A percentile compares a stretch with the other conserved stretches of the same genome.
phyloP scores from a whole-genome alignment of 2,329 filamentous ascomycete species.

The Diplodia intermedia region DNA sequence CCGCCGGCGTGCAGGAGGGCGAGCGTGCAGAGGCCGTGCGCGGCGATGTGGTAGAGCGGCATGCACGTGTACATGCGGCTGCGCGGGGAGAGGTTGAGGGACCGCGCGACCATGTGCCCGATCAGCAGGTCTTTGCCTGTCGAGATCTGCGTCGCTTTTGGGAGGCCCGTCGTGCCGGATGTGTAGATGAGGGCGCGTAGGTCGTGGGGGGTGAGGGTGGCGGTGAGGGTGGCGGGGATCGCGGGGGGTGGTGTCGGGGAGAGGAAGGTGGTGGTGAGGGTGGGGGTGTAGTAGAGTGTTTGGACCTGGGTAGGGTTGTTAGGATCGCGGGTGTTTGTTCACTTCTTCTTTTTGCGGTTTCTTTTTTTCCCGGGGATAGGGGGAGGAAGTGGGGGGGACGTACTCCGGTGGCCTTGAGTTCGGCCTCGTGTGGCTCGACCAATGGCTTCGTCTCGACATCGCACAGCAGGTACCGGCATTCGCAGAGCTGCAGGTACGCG shows the following conservation, averaged over 20 bases:
- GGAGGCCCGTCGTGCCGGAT: constrained; percentile 68
- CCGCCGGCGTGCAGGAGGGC: constrained; percentile 60
- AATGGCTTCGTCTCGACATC: constrained; percentile 43
- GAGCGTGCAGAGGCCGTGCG: constrained; percentile 60
- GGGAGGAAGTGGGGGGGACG: constrained; percentile 41
- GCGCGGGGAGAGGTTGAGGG: constrained; percentile 50
- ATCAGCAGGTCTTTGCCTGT: constrained; percentile 54
- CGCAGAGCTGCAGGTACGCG: constrained; percentile 41
- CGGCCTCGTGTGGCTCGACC: constrained; percentile 33
- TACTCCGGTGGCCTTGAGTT: constrained; percentile 54
- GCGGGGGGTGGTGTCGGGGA: constrained; percentile 60
- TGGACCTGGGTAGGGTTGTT: constrained; percentile 51
- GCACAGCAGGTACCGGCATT: constrained; percentile 57
- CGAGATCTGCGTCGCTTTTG: constrained; percentile 64
- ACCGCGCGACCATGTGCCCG: constrained; percentile 46
- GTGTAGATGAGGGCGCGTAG: constrained; percentile 63
- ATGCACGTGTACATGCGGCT: constrained; percentile 79
- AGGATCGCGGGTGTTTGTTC: neutral
- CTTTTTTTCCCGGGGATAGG: constrained; percentile 62
- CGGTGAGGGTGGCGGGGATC: constrained; percentile 36
- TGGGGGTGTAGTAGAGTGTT: constrained; percentile 60
- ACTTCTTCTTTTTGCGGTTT: neutral
- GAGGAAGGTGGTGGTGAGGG: constrained; percentile 69
- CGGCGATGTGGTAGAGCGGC: constrained; percentile 79
- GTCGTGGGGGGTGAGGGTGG: constrained; percentile 40